phyloP scores from a whole-genome alignment of 805 yeast genomes.

The Clavispora santaluciae region DNA sequence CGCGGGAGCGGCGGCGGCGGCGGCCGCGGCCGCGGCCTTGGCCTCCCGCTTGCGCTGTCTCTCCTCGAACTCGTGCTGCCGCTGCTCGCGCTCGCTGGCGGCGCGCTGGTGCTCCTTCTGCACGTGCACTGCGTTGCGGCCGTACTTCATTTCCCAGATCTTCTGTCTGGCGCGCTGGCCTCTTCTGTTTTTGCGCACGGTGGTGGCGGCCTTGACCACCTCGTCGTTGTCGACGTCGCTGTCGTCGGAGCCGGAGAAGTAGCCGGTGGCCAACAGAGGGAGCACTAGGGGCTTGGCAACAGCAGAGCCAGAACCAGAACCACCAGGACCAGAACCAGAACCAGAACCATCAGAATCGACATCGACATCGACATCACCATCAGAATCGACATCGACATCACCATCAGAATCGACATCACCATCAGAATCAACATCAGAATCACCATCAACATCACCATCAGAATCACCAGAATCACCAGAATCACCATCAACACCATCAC shows the following conservation, averaged over 20 bases:
- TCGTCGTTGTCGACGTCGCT: slow-evolving; percentile 40
- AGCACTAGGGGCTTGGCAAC: slow-evolving; percentile 42
- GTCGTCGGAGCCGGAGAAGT: slow-evolving; percentile 74
- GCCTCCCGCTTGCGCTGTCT: slow-evolving; percentile 64
- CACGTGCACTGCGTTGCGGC: slow-evolving; percentile 78
- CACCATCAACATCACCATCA: slow-evolving; percentile 7
- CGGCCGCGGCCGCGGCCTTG: slow-evolving; percentile 28
- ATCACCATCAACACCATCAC: slow-evolving; percentile 15
- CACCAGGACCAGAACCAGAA: slow-evolving; percentile 8
- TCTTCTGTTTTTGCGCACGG: slow-evolving; percentile 77
- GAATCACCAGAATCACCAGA: slow-evolving; percentile 9
- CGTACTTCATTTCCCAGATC: slow-evolving; percentile 93
- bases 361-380: no score
- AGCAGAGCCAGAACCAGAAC: slow-evolving; percentile 19
- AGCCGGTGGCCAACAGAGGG: slow-evolving; percentile 76
- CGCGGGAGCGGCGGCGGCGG: slow-evolving; percentile 8
- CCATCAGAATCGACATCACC: no score
- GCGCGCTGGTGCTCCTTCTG: slow-evolving; percentile 55
- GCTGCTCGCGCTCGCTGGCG: slow-evolving; percentile 51
- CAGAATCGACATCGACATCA: no score
- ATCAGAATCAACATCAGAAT: no score
- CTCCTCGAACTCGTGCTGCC: slow-evolving; percentile 64
- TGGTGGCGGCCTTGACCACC: slow-evolving; percentile 48
- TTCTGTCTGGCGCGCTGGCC: slow-evolving; percentile 97
- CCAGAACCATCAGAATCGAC: no score